Percentiles rank a stretch among this genome's conserved stretches.
These are phyloP conservation scores for Trypethelium eluteriae DNA, from an alignment of 495 filamentous ascomycete genomes.

Conservation along the genomic window DNA sequence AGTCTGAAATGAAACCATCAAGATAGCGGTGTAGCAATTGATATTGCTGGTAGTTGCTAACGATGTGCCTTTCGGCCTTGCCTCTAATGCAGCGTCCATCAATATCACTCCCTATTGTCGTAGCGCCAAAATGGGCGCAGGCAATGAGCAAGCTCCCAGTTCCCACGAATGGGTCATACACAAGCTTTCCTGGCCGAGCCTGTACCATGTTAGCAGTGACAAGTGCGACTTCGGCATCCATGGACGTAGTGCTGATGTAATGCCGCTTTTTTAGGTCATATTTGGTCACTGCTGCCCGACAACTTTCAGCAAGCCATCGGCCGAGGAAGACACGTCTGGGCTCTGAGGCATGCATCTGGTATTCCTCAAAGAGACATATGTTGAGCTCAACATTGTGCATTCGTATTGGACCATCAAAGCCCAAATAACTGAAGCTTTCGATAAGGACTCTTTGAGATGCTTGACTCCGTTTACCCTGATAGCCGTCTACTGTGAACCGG, in stretches of 20 bases:
- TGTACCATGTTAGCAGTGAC: slow-evolving; percentile 86
- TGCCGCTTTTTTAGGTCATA: slow-evolving; percentile 86
- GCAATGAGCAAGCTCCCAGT: slow-evolving; percentile 86
- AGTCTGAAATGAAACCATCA: slow-evolving; percentile 73
- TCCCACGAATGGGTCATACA: slow-evolving; percentile 92
- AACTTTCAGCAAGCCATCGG: slow-evolving; percentile 56
- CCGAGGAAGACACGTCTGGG: slow-evolving; percentile 64
- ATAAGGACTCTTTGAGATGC: slow-evolving; percentile 60
- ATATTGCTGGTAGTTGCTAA: slow-evolving; percentile 81
- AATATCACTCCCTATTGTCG: slow-evolving; percentile 79
- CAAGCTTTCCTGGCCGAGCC: slow-evolving; percentile 69
- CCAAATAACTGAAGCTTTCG: slow-evolving; percentile 69
- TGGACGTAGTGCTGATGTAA: slow-evolving; percentile 92
- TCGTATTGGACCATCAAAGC: slow-evolving; percentile 65
- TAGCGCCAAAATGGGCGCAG: slow-evolving; percentile 79
- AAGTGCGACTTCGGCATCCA: slow-evolving; percentile 90
- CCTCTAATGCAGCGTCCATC: slow-evolving; percentile 82
- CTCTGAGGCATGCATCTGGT: slow-evolving; percentile 45
- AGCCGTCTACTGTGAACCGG: slow-evolving; percentile 74
- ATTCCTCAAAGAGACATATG: slow-evolving; percentile 76
- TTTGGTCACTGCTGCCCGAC: slow-evolving; percentile 54
- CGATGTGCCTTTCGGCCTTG: slow-evolving; percentile 49
- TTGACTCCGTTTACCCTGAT: slow-evolving; percentile 56
- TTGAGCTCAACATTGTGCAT: slow-evolving; percentile 64
- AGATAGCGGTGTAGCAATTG: slow-evolving; percentile 54